These are phyloP conservation scores for Suhomyces guaymorum DNA, from an alignment of 1,139 yeast species.

Conservation along the genomic window DNA sequence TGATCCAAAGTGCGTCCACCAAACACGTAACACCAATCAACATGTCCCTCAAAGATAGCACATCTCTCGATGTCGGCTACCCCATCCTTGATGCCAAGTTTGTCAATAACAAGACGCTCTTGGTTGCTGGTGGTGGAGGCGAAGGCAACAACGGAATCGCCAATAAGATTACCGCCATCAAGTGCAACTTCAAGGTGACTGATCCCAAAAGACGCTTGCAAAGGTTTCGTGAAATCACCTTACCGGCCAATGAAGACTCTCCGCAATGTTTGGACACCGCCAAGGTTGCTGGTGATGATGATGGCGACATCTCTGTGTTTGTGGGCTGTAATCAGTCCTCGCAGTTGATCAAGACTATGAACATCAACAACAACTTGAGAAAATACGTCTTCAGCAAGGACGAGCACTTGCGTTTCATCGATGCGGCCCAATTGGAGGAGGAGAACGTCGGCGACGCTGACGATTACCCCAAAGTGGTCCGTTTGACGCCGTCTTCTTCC, in stretches of 20 bases:
- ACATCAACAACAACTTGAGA: slow-evolving; percentile 69
- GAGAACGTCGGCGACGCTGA: slow-evolving; percentile 36
- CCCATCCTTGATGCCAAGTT: slow-evolving; percentile 83
- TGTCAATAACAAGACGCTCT: slow-evolving; percentile 57
- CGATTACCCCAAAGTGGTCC: slow-evolving; percentile 61
- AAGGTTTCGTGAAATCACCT: slow-evolving; percentile 60
- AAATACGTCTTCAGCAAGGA: slow-evolving; percentile 58
- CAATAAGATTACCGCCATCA: slow-evolving; percentile 75
- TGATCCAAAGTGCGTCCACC: neutral
- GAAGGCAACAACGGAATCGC: slow-evolving; percentile 87
- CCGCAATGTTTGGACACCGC: slow-evolving; percentile 70
- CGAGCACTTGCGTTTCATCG: slow-evolving; percentile 62
- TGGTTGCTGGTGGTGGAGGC: slow-evolving; percentile 94
- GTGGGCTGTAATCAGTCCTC: slow-evolving; percentile 75
- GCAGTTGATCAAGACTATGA: slow-evolving; percentile 56
- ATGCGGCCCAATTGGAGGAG: slow-evolving; percentile 55
- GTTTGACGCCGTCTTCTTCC: slow-evolving; percentile 53
- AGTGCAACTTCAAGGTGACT: slow-evolving; percentile 54
- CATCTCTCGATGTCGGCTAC: slow-evolving; percentile 61
- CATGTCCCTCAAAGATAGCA: slow-evolving; percentile 40
- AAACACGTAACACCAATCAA: slow-evolving; percentile 9
- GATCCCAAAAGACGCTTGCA: slow-evolving; percentile 55
- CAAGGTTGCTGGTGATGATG: slow-evolving; percentile 23
- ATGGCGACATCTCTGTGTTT: slow-evolving; percentile 51
- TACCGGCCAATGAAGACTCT: slow-evolving; percentile 67